Percentiles rank a stretch among this genome's conserved stretches.
Evolutionary conservation across 441 rosid genomes (phyloP).

Genomic region (Pelargonium australe): DNA sequence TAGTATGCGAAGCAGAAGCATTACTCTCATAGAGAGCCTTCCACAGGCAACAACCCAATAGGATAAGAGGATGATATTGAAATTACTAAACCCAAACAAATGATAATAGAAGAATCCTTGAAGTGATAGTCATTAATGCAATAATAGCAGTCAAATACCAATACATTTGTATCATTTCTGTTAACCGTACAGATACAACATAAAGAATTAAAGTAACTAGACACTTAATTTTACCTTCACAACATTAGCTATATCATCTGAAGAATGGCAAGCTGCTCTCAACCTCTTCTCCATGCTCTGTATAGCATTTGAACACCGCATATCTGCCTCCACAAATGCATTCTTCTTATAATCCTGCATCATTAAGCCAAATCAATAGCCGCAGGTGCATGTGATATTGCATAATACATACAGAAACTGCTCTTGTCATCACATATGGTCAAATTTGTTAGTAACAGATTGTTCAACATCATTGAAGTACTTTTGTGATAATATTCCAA

Average conservation of each 20-base stretch:
- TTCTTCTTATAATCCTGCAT: conserved; percentile 77
- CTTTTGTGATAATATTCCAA: conserved; percentile 2
- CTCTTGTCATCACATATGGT: no score
- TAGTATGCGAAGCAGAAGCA: neutral
- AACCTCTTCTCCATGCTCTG: conserved; percentile 90
- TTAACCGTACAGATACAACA: neutral
- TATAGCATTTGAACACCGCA: conserved; percentile 57
- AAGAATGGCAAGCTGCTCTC: conserved; percentile 89
- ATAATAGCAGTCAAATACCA: neutral
- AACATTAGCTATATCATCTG: conserved; percentile 67
- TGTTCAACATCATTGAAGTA: neutral
- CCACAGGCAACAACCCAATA: neutral
- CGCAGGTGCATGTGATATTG: neutral
- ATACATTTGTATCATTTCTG: neutral
- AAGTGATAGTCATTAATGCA: neutral
- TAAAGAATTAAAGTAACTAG: conserved; percentile 1
- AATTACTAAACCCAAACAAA: neutral
- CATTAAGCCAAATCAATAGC: conserved; percentile 11
- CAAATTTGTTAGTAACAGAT: no score
- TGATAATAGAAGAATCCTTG: neutral
- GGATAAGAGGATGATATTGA: neutral
- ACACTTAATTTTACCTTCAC: conserved; percentile 49
- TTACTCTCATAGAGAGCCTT: neutral
- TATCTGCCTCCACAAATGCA: conserved; percentile 86
- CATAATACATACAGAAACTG: neutral